Conservation (phyloP, 345 rosid species). For the Citrus trifoliata region DNA sequence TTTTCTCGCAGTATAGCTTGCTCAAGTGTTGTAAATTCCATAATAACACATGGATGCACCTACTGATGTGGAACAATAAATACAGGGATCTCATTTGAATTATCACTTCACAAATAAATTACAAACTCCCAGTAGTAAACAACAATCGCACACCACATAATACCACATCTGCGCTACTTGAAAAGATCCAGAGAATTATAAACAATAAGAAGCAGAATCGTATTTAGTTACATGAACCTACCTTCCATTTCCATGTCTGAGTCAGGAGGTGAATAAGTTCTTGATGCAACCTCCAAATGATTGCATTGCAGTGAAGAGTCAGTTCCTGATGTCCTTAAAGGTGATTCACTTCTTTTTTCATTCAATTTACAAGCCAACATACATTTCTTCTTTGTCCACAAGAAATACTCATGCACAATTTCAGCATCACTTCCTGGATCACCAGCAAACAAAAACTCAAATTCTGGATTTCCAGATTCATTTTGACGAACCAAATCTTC, state of each 20-base stretch:
- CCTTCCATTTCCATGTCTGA: constrained; percentile 97
- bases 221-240: constrained; percentile 46
- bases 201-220: constrained; percentile 10
- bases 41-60: not conserved
- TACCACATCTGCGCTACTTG: not conserved
- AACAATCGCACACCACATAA: not conserved
- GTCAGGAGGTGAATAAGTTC: constrained; percentile 33
- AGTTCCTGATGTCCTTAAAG: constrained; percentile 18
- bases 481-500: constrained; percentile 31
- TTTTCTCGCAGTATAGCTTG: not conserved
- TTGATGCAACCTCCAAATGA: constrained; percentile 13
- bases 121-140: not conserved
- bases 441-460: constrained; percentile 38
- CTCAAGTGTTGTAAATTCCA: not conserved
- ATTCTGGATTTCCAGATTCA: constrained; percentile 33
- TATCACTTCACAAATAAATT: not conserved
- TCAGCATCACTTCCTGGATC: constrained; percentile 43
- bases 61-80: not conserved
- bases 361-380: constrained; percentile 15
- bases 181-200: not conserved
- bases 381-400: constrained; percentile 37
- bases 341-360: constrained; percentile 6
- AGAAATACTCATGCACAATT: constrained; percentile 32
- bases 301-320: constrained; percentile 11
- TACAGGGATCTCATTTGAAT: not conserved